Evolutionary conservation across 352 stramenopile genomes (phyloP).

Genomic region (Phytopythium vexans): DNA sequence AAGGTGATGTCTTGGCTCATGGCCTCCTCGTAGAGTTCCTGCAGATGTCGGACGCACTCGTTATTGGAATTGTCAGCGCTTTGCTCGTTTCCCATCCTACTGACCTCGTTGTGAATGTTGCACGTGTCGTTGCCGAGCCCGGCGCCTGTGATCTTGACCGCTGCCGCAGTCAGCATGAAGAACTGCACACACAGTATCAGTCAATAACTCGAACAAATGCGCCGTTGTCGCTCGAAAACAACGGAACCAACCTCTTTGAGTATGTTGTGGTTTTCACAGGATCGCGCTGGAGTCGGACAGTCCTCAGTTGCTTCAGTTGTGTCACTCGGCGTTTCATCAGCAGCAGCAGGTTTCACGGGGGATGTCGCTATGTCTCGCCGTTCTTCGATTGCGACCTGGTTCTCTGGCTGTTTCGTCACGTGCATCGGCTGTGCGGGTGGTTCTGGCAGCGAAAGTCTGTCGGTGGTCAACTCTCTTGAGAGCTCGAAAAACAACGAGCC

Average conservation of each 20-base stretch:
- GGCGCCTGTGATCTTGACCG: slow-evolving; percentile 49
- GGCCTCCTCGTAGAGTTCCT: slow-evolving; percentile 49
- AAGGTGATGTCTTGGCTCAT: slow-evolving; percentile 48
- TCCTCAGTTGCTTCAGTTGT: slow-evolving; percentile 7
- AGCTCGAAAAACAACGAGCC: slow-evolving; percentile 52
- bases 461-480: slow-evolving; percentile 26
- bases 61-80: neutral
- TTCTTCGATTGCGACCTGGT: too few relatives aligned
- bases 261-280: slow-evolving; percentile 22
- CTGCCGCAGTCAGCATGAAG: slow-evolving; percentile 54
- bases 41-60: neutral
- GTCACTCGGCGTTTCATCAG: neutral
- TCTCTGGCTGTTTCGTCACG: too few relatives aligned
- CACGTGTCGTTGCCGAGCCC: slow-evolving; percentile 50
- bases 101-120: slow-evolving; percentile 32
- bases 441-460: slow-evolving; percentile 7
- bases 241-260: slow-evolving; percentile 41
- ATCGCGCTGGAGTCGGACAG: slow-evolving; percentile 6
- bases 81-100: slow-evolving; percentile 1
- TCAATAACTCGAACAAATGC: slow-evolving; percentile 8
- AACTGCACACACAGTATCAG: slow-evolving; percentile 33
- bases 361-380: too few relatives aligned
- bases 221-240: slow-evolving; percentile 6
- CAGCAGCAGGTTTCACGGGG: too few relatives aligned
- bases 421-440: neutral